Evolutionary conservation across 345 rosid species (phyloP), one percentile per base, ranked within the genome.

Genomic region (Eucalyptus urophylla): DNA sequence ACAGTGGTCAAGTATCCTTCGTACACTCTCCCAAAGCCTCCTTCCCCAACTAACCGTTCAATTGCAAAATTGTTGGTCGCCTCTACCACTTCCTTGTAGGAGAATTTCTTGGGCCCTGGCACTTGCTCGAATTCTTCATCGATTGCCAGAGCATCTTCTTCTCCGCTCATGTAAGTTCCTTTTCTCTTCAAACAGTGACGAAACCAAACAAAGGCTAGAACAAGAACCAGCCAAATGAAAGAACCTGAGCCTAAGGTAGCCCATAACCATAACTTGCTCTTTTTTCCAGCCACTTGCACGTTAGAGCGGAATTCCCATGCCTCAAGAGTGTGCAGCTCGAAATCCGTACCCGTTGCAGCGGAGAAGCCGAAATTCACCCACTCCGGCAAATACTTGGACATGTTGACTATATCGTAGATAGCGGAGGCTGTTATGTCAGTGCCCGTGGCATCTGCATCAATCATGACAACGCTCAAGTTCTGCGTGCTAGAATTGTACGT

Each of bases 321-420:
- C n/a, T 49, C 25, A 87, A 90, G 29, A 33, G 45, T 65, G 37
- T 90, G 85, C 12, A 89, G 24, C 88, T 88, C 89, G 2, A 3
- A 58, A 14, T 3, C 8, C 27, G 8, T 1, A 6, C 88, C 90
- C 24, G 81, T 91, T 33, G 88, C 22, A 22, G 87, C 89, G 7
- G 93, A 91, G 86, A 91, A 91, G 17, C 93, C 93, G 5, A 91
- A 62, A 60, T 85, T 87, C 13, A 91, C 90, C 89, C 86, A 87
- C 37, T 90, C 91, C 19, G 90, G 90, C 33, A 91, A 86, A 54
- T 87, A 40, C 31, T 12, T n/a, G 6, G 45, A 4, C 50, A 90
- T 22, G 80, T 90, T 86, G 47, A 90, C 54, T 8, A 29, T 65
- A 50, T 89, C 1, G 11, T 49, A 44, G 31, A 89, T 27, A 11